Conservation (phyloP, 106 monocot genomes). For the Phalaenopsis equestris region DNA sequence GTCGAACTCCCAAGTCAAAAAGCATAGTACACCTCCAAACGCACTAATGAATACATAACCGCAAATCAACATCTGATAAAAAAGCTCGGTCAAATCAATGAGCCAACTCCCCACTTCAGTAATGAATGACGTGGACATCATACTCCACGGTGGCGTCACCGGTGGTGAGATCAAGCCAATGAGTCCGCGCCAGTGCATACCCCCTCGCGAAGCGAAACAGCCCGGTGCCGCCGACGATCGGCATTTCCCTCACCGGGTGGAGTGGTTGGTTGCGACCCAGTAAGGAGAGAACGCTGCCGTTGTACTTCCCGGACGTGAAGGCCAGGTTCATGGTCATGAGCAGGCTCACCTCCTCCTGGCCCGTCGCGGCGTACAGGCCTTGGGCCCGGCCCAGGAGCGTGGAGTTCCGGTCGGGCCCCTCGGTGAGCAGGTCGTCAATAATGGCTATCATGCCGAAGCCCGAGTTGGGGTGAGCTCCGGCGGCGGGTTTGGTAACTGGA, state of each 20-base stretch:
- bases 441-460: too few relatives aligned
- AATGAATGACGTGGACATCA: conserved; percentile 26
- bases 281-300: conserved; percentile 33
- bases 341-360: conserved; percentile 11
- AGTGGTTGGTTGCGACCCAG: conserved; percentile 25
- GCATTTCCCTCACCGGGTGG: conserved; percentile 23
- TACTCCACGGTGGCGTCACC: conserved; percentile 14
- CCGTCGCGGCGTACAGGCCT: conserved; percentile 20
- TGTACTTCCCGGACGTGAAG: conserved; percentile 22
- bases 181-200: conserved; percentile 7
- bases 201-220: conserved; percentile 21
- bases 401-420: conserved; percentile 14
- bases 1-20: too few relatives aligned
- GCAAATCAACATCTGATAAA: too few relatives aligned
- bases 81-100: too few relatives aligned
- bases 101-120: neutral
- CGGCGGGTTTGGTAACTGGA: neutral
- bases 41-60: too few relatives aligned
- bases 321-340: conserved; percentile 22
- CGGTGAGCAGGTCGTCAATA: conserved; percentile 24
- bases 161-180: conserved; percentile 6
- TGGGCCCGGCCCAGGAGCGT: conserved; percentile 16
- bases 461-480: neutral
- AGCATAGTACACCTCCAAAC: too few relatives aligned
- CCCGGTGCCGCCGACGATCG: conserved; percentile 33